phyloP scores from a whole-genome alignment of 306 rosid genomes.

The Gynostemma pentaphyllum region DNA sequence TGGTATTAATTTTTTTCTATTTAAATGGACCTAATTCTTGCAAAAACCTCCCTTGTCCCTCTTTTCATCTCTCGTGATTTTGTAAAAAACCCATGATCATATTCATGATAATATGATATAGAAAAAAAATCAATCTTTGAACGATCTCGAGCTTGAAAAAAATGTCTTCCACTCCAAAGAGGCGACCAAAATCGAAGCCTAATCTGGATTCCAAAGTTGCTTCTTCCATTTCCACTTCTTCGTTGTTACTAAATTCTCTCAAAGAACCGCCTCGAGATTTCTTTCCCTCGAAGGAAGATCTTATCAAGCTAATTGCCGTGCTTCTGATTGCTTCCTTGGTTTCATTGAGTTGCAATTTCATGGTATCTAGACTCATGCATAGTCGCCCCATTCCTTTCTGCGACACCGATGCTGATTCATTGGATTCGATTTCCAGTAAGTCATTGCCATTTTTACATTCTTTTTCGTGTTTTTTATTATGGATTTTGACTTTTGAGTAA shows the following conservation, averaged over 20 bases:
- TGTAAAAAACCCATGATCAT: too few species aligned
- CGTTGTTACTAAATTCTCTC: slow-evolving; percentile 19
- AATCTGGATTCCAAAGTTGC: neutral
- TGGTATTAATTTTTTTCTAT: too few species aligned
- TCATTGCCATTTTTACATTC: neutral
- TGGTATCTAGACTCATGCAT: slow-evolving; percentile 24
- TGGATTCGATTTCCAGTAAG: slow-evolving; percentile 38
- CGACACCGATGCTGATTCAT: slow-evolving; percentile 24
- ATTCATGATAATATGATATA: too few species aligned
- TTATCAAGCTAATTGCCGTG: slow-evolving; percentile 33
- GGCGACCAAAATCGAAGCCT: slow-evolving; percentile 18
- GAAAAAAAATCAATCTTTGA: too few species aligned
- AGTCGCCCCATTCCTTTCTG: slow-evolving; percentile 47
- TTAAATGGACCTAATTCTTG: too few species aligned
- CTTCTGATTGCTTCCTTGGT: slow-evolving; percentile 44
- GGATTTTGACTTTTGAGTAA: slow-evolving; percentile 3
- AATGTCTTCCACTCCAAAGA: slow-evolving; percentile 28
- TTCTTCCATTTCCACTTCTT: slow-evolving; percentile 4
- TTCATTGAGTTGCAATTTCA: slow-evolving; percentile 34
- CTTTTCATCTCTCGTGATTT: too few species aligned
- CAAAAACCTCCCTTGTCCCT: too few species aligned
- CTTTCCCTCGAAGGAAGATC: slow-evolving; percentile 56
- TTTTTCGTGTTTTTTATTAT: too few species aligned
- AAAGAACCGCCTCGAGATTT: slow-evolving; percentile 50
- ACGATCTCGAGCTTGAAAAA: too few species aligned